phyloP scores from a whole-genome alignment of 2,329 filamentous ascomycete species.

The Lanzia echinophila region DNA sequence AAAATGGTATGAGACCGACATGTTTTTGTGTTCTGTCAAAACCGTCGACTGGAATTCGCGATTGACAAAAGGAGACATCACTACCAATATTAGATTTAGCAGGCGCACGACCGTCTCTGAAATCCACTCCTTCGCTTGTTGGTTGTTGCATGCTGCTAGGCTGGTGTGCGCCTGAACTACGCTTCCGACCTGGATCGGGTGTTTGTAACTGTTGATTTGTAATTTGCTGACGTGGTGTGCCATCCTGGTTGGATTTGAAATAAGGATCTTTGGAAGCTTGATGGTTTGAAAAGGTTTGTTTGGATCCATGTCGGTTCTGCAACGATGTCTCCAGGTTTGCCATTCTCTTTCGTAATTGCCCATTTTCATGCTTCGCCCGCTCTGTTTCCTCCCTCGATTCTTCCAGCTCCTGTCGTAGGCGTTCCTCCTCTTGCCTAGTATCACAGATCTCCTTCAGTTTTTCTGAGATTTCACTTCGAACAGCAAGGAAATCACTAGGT shows the following conservation, averaged over 20 bases:
- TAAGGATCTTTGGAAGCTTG: not conserved
- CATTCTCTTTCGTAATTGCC: not conserved
- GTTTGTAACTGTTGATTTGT: not conserved
- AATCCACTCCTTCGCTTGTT: too few relatives aligned
- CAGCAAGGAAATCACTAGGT: not conserved
- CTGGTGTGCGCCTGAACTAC: too few relatives aligned
- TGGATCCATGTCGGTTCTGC: not conserved
- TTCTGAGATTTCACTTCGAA: not conserved
- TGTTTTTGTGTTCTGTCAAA: not conserved
- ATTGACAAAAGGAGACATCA: not conserved
- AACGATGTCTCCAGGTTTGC: not conserved
- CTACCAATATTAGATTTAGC: not conserved
- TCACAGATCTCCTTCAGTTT: not conserved
- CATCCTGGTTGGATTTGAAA: not conserved
- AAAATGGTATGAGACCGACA: slow-evolving; percentile 4
- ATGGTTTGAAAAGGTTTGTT: not conserved
- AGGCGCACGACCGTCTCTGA: too few relatives aligned
- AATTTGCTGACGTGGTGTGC: not conserved
- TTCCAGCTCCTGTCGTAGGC: too few relatives aligned
- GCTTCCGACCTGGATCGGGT: not conserved
- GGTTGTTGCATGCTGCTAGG: too few relatives aligned
- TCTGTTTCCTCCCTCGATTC: too few relatives aligned
- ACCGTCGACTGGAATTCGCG: not conserved
- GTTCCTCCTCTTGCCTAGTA: not conserved
- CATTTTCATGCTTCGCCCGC: not conserved